Percentiles rank a stretch among this genome's conserved stretches.
Evolutionary conservation across 1,284 basidiomycete species (phyloP).

Genomic region (Jaminaea rosea): DNA sequence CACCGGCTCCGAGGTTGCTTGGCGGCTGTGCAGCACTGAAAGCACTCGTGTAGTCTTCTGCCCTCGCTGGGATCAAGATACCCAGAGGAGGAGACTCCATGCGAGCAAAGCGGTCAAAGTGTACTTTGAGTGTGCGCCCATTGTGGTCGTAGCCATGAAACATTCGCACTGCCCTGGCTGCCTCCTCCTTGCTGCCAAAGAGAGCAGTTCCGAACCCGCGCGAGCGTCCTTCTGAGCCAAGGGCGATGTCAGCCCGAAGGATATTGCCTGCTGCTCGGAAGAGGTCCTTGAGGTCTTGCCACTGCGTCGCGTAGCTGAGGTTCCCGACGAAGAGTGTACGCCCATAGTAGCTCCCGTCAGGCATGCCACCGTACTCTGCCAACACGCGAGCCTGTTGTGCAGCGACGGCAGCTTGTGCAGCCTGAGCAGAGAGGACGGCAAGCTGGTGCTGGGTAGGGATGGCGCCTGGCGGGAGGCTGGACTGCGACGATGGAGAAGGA

Average conservation of each 20-base stretch:
- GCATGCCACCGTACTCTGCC: not conserved
- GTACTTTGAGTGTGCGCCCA: constrained; percentile 72
- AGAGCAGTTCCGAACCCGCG: constrained; percentile 88
- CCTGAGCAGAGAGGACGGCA: not conserved
- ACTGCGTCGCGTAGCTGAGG: constrained; percentile 44
- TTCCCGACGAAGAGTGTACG: constrained; percentile 45
- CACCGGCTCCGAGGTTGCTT: not conserved
- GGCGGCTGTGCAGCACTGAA: constrained; percentile 36
- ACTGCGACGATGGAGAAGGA: not conserved
- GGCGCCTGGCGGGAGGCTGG: not conserved
- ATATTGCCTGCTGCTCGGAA: constrained; percentile 57
- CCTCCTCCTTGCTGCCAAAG: constrained; percentile 81
- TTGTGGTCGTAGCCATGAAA: constrained; percentile 64
- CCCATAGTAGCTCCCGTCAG: constrained; percentile 23
- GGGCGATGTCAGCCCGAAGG: constrained; percentile 81
- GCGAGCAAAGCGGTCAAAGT: constrained; percentile 57
- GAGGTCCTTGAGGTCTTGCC: constrained; percentile 46
- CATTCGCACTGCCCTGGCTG: constrained; percentile 65
- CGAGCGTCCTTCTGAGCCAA: constrained; percentile 83
- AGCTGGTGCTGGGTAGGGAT: not conserved
- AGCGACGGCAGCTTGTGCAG: not conserved
- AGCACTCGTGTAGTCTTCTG: constrained; percentile 43
- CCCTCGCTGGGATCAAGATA: constrained; percentile 23
- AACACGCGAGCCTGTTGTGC: not conserved
- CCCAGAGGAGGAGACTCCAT: constrained; percentile 7